Percentiles rank a stretch among this genome's conserved stretches.
phyloP scores from a whole-genome alignment of 2,329 filamentous ascomycete species.

The Calonectria henricotiae region DNA sequence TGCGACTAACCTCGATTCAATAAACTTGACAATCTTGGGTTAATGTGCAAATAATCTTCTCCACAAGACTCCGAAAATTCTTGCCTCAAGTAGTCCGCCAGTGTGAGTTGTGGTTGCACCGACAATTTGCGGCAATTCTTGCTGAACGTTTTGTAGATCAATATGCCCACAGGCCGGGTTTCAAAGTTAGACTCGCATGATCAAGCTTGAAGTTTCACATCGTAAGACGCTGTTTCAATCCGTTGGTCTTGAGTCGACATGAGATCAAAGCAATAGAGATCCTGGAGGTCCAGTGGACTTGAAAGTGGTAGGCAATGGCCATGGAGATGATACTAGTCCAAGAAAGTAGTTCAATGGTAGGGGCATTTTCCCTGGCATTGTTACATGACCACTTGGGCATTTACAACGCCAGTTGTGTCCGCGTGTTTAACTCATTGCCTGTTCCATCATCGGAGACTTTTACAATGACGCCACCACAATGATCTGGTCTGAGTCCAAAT shows the following conservation, averaged over 20 bases:
- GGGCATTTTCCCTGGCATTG: not conserved
- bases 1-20: not conserved
- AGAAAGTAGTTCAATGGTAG: not conserved
- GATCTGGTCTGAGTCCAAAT: no score
- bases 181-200: not conserved
- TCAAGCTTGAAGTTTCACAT: not conserved
- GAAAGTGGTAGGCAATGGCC: no score
- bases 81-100: not conserved
- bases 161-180: not conserved
- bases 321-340: no score
- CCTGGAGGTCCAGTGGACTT: no score
- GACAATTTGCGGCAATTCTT: slow-evolving; percentile 7
- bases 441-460: not conserved
- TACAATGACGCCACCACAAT: not conserved
- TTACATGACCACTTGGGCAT: not conserved
- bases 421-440: not conserved
- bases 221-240: not conserved
- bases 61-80: slow-evolving; percentile 1
- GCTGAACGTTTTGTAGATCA: not conserved
- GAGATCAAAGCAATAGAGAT: no score
- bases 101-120: not conserved
- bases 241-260: not conserved
- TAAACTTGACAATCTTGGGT: not conserved
- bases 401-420: not conserved
- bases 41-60: not conserved